Base-by-base conservation (phyloP, 2,329 filamentous ascomycete genomes). In the Emergomyces africanus region DNA sequence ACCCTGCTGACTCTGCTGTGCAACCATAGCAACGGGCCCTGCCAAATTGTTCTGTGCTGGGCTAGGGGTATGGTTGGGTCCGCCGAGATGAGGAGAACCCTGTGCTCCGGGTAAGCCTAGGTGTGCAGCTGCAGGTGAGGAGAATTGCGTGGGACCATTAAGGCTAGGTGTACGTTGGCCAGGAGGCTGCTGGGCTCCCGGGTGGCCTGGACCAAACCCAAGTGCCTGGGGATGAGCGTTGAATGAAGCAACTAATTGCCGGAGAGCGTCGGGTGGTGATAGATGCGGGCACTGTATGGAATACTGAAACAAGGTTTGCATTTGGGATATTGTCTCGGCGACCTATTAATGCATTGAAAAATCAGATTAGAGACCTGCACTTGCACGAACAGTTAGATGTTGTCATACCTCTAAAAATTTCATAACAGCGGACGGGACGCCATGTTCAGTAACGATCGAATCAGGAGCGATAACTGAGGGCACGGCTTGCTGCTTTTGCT, bases 241-340 rank as follows among this genome's bases (percentile, higher is more conserved):
- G 56, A 76, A 74, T 50, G 72, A 74, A 48, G 70, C 72, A 57
- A 81, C 79, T 57, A 83, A 77, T 42, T 76, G 74, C 49, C 78
- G 73, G 59, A 85, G 71, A n/a, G 82, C 80, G 64, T 83, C 76
- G 23, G 75, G 72, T 2, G 83, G 80, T 33, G 77, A 76, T 58
- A 83, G 67, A 23, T 78, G 74, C 4, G 75, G 74, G 63, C 82
- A 76, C 54, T 78, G 74, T 59, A 81, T 77, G 28, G 80, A 80
- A 64, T 79, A 82, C 55, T 77, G 75, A 72, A 85, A 83, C 39
- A 86, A 70, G 60, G 79, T 76, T 60, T 79, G 79, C 84, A 87
- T 86, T 64, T 81, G 77, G 58, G 81, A 83, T 68, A 86, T 80
- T 35, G 83, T 85, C 70, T 87, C 84, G 61, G 81, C 81, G 61